A percentile compares a stretch with the other conserved stretches of the same genome.
These are phyloP conservation scores for Pythium vanterpoolii DNA, from an alignment of 352 stramenopile species.

Conservation along the genomic window DNA sequence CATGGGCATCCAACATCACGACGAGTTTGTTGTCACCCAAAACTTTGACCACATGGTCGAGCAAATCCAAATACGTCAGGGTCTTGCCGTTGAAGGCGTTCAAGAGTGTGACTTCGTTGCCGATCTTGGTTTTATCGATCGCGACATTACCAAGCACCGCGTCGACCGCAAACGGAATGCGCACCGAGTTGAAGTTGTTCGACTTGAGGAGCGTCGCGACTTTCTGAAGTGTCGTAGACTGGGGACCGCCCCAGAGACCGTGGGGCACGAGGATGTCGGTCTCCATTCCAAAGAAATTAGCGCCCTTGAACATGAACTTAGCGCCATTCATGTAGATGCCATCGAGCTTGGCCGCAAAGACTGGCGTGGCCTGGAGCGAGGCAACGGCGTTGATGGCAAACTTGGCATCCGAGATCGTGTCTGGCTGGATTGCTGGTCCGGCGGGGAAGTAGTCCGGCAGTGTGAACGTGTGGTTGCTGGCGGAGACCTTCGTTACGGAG, in stretches of 20 bases:
- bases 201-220: slow-evolving; percentile 32
- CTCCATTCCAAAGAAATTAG: slow-evolving; percentile 65
- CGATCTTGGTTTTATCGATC: slow-evolving; percentile 40
- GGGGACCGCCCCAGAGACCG: slow-evolving; percentile 48
- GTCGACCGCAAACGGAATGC: slow-evolving; percentile 44
- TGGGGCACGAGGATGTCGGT: slow-evolving; percentile 59
- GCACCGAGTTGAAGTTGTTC: slow-evolving; percentile 53
- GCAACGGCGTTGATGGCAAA: not conserved
- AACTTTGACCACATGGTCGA: slow-evolving; percentile 42
- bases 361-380: not conserved
- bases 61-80: slow-evolving; percentile 44
- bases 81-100: slow-evolving; percentile 15
- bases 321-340: slow-evolving; percentile 32
- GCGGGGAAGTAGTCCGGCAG: not conserved
- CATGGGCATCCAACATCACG: slow-evolving; percentile 47
- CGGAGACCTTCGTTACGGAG: not conserved
- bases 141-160: slow-evolving; percentile 34
- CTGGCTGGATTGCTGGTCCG: not conserved
- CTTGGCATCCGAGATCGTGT: not conserved
- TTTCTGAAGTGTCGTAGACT: slow-evolving; percentile 42
- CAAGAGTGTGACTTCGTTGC: slow-evolving; percentile 28
- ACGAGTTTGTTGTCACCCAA: slow-evolving; percentile 33
- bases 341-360: slow-evolving; percentile 32
- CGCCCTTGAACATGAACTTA: slow-evolving; percentile 51
- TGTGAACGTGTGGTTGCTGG: not conserved